Percentiles rank a stretch among this genome's conserved stretches.
Evolutionary conservation across 164 flowering plant genomes (phyloP).

Genomic region (Macadamia integrifolia): DNA sequence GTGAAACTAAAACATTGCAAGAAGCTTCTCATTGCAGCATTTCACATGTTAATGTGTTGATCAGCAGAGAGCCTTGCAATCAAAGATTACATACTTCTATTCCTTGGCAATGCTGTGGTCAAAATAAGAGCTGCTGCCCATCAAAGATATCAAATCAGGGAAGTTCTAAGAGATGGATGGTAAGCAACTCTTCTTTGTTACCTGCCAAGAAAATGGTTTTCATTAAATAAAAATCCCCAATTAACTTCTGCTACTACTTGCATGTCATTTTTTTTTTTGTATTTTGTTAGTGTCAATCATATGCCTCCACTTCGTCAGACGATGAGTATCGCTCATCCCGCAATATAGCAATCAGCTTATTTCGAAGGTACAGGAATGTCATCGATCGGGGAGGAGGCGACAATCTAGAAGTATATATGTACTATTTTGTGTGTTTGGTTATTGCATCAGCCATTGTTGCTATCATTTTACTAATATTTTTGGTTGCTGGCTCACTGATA

Average conservation of each 20-base stretch:
- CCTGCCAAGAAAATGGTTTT: neutral
- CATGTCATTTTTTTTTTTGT: neutral
- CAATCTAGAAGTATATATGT: conserved; percentile 68
- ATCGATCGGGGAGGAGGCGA: conserved; percentile 88
- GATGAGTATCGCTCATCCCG: conserved; percentile 93
- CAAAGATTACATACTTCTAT: conserved; percentile 20
- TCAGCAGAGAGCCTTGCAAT: conserved; percentile 16
- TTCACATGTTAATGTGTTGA: conserved; percentile 25
- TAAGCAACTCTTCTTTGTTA: conserved; percentile 17
- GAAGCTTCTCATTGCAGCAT: conserved; percentile 22
- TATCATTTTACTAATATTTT: conserved; percentile 1
- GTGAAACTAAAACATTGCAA: conserved; percentile 20
- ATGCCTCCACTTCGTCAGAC: conserved; percentile 47
- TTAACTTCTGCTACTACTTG: neutral
- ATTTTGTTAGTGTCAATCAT: conserved; percentile 41
- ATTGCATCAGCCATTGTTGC: neutral
- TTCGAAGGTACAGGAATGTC: conserved; percentile 70
- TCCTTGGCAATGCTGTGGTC: conserved; percentile 23
- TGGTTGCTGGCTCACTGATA: conserved; percentile 6
- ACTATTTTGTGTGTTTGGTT: conserved; percentile 9
- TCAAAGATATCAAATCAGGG: conserved; percentile 19
- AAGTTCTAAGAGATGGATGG: conserved; percentile 50
- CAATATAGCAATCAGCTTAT: conserved; percentile 83
- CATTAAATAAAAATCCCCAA: neutral
- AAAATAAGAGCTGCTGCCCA: conserved; percentile 14